Evolutionary conservation across 768 basidiomycete genomes (phyloP), one percentile per base, ranked within the genome.

Genomic region (Stropharia rugosoannulata): DNA sequence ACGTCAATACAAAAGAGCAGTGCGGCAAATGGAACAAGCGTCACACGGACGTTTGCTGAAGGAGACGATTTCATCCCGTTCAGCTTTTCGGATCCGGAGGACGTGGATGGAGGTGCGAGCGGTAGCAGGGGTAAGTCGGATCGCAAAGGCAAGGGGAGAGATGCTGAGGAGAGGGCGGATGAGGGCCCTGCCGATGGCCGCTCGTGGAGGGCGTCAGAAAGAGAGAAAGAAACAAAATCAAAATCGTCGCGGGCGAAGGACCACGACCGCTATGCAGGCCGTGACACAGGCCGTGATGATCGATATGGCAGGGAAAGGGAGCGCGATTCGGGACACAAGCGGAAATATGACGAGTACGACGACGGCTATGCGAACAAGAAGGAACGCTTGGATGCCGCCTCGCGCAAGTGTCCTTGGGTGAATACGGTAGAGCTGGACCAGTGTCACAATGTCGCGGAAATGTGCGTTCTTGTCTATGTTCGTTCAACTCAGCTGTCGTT

Each of bases 391-490:
- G 73, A 82, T 45, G 80, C 80, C 8, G 72, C 80, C 15, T 76
- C 78, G 19, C 81, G 82, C 52, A 82, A 79, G 62, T 78, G 78
- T 32, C 87, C 90, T 13, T 97, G 95, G 95, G 74, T 85, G 9
- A 69, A 72, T 12, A 69, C 80, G 7, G 76, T 94, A 8, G 82
- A 93, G 60, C 90, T 90, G 86, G 80, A 88, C 11, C 66, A 70
- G 5, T 90, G 90, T 68, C 75, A 73, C 49, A 92, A 91, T 66
- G 88, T 93, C 51, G 86, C 91, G 12, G 90, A 95, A 67, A 78
- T 95, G 93, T 95, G 62, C 54, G 89, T 51, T 27, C 40, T 11
- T 41, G 38, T 51, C 27, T 49, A 49, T 49, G n/a, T 45, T 29
- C 12, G 56, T 58, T 18, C 29, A 45, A 51, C 48, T 54, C 66